These are phyloP conservation scores for Corymbia citriodora DNA, from an alignment of 441 rosid species.

Conservation along the genomic window DNA sequence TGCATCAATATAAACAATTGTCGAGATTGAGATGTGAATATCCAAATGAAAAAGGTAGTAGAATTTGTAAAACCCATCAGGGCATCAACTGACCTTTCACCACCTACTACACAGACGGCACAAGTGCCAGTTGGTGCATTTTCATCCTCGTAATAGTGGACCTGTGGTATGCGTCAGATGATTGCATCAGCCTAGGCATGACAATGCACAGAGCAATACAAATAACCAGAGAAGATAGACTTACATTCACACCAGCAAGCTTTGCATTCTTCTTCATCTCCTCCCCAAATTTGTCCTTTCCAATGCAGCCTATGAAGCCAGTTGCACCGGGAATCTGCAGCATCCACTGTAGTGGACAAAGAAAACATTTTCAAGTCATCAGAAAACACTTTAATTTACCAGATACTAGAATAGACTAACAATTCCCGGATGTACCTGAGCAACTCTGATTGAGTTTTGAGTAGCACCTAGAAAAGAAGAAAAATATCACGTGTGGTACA, in stretches of 20 bases:
- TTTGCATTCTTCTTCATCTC: constrained; percentile 84
- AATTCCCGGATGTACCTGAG: constrained; percentile 47
- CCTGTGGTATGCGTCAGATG: constrained; percentile 24
- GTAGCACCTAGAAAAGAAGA: constrained; percentile 45
- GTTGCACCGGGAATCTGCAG: constrained; percentile 91
- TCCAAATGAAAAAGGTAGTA: background rate
- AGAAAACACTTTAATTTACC: background rate
- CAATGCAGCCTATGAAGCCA: constrained; percentile 89
- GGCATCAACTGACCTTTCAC: constrained; percentile 57
- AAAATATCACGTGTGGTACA: background rate
- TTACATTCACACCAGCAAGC: constrained; percentile 79
- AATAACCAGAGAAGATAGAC: background rate
- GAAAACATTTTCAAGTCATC: background rate
- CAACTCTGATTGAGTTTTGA: constrained; percentile 87
- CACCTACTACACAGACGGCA: constrained; percentile 92
- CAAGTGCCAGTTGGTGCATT: constrained; percentile 87
- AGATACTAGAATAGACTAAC: background rate
- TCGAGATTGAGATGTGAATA: background rate
- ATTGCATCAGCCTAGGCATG: background rate
- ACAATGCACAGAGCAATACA: background rate
- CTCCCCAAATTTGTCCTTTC: constrained; percentile 90
- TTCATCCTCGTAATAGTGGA: constrained; percentile 78
- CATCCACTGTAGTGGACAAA: constrained; percentile 67
- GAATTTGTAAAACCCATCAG: background rate
- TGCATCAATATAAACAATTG: background rate